These are phyloP conservation scores for Epichloe scottii DNA, from an alignment of 2,329 filamentous ascomycete genomes.

Conservation along the genomic window DNA sequence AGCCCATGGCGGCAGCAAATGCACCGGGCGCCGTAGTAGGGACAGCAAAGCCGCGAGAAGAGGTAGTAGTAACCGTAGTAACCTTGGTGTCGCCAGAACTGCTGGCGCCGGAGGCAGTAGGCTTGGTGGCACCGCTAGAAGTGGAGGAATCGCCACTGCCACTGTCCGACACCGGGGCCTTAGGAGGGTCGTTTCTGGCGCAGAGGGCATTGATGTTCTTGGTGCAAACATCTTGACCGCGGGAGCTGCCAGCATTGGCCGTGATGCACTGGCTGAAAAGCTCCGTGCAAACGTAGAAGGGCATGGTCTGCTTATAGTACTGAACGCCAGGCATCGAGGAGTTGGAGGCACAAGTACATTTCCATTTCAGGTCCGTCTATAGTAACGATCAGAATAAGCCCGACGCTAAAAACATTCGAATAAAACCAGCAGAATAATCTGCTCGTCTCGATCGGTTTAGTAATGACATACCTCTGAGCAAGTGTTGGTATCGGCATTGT, in stretches of 20 bases:
- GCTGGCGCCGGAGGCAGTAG: slow-evolving; percentile 12
- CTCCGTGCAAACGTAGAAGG: slow-evolving; percentile 37
- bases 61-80: slow-evolving; percentile 14
- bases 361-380: slow-evolving; percentile 30
- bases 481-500: slow-evolving; percentile 24
- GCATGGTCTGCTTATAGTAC: slow-evolving; percentile 40
- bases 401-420: slow-evolving; percentile 3
- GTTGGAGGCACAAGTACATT: slow-evolving; percentile 37
- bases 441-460: not conserved
- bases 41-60: slow-evolving; percentile 21
- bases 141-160: slow-evolving; percentile 12
- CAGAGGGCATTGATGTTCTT: slow-evolving; percentile 34
- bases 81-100: slow-evolving; percentile 19
- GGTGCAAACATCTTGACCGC: slow-evolving; percentile 35
- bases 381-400: slow-evolving; percentile 1
- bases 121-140: slow-evolving; percentile 14
- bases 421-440: not conserved
- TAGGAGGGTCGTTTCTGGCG: slow-evolving; percentile 24
- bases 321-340: slow-evolving; percentile 36
- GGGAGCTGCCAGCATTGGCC: slow-evolving; percentile 26
- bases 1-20: slow-evolving; percentile 36
- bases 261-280: slow-evolving; percentile 36
- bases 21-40: slow-evolving; percentile 30
- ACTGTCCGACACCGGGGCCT: slow-evolving; percentile 14
- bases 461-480: slow-evolving; percentile 32